Evolutionary conservation across 768 basidiomycete species (phyloP), one percentile per base, ranked within the genome.

Genomic region (Hydnum rufescens): DNA sequence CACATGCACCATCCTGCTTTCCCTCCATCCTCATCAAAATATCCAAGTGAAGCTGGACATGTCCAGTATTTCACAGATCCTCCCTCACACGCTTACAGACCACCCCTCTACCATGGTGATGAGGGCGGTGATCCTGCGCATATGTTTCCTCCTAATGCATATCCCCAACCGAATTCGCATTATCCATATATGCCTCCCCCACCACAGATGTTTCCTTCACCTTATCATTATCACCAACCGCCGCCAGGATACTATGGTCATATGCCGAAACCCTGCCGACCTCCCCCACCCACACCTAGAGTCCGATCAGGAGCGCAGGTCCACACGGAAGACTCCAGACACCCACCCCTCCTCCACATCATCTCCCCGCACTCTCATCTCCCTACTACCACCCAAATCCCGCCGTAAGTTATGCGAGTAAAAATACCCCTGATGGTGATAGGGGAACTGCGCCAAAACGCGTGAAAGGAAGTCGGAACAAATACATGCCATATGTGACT

Each of bases 181-280:
- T 39, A 39, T 39, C 36, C 36, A 13, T 22, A 13, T 22, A 39
- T 39, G 36, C 36, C 36, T 13, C 36, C 36, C 36, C 36, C 36
- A 39, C 13, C 36, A 39, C 36, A 13, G 4, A 51, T 16, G 26
- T 51, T 34, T 5, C 8, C 4, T 22, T 13, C 50, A 48, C 28
- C 13, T 23, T 13, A 23, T 6, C 47, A 29, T 16, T 23, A 29
- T 36, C 32, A 23, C 30, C 23, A 22, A 23, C 50, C 29, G 5
- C 50, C 50, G 29, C 50, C 50, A 39, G 36, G 36, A 39, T 39
- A 39, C 42, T 75, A 81, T 25, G 74, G 76, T 32, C 70, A 75
- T 53, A 78, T 88, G 51, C 75, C 88, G 29, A 71, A 76, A 54
- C 86, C 84, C 18, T 56, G 57, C 36, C 71, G 85, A 19, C 52